Evolutionary conservation across 2,329 filamentous ascomycete species (phyloP).

Genomic region (Elsinoe necatrix): DNA sequence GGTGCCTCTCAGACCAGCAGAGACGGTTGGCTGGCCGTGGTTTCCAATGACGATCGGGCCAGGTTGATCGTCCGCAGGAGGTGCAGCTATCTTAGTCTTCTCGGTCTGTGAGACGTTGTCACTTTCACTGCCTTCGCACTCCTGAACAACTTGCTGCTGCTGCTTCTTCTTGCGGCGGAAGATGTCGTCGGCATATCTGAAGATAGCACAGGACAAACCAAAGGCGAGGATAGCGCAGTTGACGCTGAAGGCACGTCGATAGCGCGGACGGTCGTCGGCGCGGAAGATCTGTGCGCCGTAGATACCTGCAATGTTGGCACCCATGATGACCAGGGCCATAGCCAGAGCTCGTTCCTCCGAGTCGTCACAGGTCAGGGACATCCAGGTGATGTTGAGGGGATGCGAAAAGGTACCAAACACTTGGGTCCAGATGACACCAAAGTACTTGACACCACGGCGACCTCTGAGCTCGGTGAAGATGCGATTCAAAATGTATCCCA

Average conservation of each 20-base stretch:
- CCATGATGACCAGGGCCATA: conserved; percentile 55
- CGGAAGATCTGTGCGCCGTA: conserved; percentile 55
- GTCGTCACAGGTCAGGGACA: conserved; percentile 48
- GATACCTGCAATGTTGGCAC: conserved; percentile 53
- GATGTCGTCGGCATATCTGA: conserved; percentile 39
- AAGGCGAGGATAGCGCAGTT: conserved; percentile 38
- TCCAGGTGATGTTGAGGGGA: conserved; percentile 53
- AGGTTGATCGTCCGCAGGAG: not conserved
- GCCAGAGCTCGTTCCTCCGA: conserved; percentile 51
- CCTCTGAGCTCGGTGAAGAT: conserved; percentile 41
- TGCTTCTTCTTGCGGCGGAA: not conserved
- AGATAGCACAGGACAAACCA: conserved; percentile 35
- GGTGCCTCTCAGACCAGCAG: not conserved
- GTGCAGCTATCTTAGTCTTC: not conserved
- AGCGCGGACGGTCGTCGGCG: conserved; percentile 43
- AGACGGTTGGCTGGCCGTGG: not conserved
- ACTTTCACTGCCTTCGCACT: not conserved
- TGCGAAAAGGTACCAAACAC: conserved; percentile 48
- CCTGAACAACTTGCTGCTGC: not conserved
- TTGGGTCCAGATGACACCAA: conserved; percentile 50
- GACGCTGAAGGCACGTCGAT: conserved; percentile 44
- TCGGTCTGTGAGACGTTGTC: not conserved
- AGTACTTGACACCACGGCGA: conserved; percentile 40
- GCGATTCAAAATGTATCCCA: conserved; percentile 49
- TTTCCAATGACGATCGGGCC: not conserved